Percentiles rank a stretch among this genome's conserved stretches.
Evolutionary conservation across 2,329 filamentous ascomycete species (phyloP).

Genomic region (Mariannaea elegans): DNA sequence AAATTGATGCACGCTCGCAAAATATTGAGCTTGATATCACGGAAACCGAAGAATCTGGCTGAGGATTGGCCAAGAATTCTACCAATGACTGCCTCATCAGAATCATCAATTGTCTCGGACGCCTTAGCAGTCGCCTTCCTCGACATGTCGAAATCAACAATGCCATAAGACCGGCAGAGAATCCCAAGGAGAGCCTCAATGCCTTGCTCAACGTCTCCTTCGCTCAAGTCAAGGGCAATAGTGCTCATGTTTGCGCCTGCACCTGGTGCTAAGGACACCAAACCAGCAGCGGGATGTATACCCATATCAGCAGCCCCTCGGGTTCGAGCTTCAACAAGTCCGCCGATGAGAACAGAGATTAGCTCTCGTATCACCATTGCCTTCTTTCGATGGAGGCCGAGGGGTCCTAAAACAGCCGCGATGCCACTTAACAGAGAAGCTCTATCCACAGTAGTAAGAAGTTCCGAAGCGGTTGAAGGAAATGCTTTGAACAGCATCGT

Average conservation of each 20-base stretch:
- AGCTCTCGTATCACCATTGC: slow-evolving; percentile 89
- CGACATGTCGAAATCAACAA: slow-evolving; percentile 60
- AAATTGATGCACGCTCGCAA: slow-evolving; percentile 91
- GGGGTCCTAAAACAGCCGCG: slow-evolving; percentile 79
- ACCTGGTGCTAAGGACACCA: slow-evolving; percentile 74
- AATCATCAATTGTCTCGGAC: slow-evolving; percentile 50
- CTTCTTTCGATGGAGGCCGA: slow-evolving; percentile 89
- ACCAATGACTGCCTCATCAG: slow-evolving; percentile 61
- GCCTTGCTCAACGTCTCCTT: slow-evolving; percentile 71
- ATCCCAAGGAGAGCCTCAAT: slow-evolving; percentile 70
- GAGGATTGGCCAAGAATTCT: slow-evolving; percentile 69
- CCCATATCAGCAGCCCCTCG: slow-evolving; percentile 95
- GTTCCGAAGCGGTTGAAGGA: slow-evolving; percentile 71
- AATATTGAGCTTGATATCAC: slow-evolving; percentile 84
- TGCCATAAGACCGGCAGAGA: slow-evolving; percentile 70
- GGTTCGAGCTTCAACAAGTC: slow-evolving; percentile 89
- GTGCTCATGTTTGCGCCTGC: slow-evolving; percentile 60
- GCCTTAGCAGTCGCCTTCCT: slow-evolving; percentile 38
- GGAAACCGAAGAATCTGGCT: slow-evolving; percentile 77
- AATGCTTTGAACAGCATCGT: slow-evolving; percentile 74
- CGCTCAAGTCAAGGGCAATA: slow-evolving; percentile 67
- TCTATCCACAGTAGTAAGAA: slow-evolving; percentile 77
- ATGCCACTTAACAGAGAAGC: slow-evolving; percentile 86
- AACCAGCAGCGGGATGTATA: slow-evolving; percentile 89
- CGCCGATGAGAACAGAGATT: slow-evolving; percentile 82